A percentile compares a stretch with the other conserved stretches of the same genome.
These are phyloP conservation scores for Debaryomyces fabryi DNA, from an alignment of 1,139 yeast species.

Conservation along the genomic window DNA sequence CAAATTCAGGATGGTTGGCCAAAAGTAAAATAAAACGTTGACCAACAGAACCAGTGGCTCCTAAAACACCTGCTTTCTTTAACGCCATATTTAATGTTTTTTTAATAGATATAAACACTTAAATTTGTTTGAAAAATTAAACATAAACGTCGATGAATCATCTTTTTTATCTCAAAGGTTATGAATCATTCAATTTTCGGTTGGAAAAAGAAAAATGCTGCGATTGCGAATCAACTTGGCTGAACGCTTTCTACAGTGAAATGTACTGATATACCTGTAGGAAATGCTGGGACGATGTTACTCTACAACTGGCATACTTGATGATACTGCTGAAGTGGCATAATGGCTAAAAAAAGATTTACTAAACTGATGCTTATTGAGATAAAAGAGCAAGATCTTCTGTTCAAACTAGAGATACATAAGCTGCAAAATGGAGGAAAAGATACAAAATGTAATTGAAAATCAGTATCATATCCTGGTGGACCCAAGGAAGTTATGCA, in stretches of 20 bases:
- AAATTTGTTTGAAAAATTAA: not conserved
- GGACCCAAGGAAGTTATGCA: too few relatives aligned
- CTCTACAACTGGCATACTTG: too few relatives aligned
- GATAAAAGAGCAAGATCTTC: not conserved
- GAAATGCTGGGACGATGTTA: not conserved
- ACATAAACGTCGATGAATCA: constrained; percentile 3
- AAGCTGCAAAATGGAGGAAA: too few relatives aligned
- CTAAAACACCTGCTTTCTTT: constrained; percentile 82
- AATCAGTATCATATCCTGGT: too few relatives aligned
- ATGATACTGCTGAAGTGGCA: too few relatives aligned
- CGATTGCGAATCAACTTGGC: not conserved
- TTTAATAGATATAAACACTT: not conserved
- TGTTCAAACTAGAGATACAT: not conserved
- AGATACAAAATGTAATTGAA: too few relatives aligned
- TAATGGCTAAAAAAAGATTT: too few relatives aligned
- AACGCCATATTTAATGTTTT: constrained; percentile 19
- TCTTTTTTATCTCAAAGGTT: constrained; percentile 1
- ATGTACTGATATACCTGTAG: not conserved
- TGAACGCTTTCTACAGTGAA: not conserved
- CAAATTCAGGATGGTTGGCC: constrained; percentile 87
- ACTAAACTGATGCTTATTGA: not conserved
- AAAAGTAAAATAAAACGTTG: constrained; percentile 89
- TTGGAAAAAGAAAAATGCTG: not conserved
- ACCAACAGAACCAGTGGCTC: constrained; percentile 98
- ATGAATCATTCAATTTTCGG: constrained; percentile 3